phyloP scores from a whole-genome alignment of 495 filamentous ascomycete species.

The Pseudevernia furfuracea region DNA sequence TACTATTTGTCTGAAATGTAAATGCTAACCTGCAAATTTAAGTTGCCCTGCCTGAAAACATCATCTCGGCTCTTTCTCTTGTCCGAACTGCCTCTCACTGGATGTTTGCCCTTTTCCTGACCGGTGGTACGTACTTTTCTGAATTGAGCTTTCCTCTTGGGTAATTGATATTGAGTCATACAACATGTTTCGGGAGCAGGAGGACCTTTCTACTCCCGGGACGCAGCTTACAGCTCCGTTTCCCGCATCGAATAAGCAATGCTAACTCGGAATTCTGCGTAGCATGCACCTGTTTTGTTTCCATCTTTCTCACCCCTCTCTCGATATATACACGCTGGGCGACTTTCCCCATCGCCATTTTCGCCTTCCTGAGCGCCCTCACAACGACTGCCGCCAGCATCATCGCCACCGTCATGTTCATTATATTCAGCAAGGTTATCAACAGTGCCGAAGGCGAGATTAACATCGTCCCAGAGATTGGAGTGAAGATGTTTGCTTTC shows the following conservation, averaged over 20 bases:
- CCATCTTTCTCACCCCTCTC: slow-evolving; percentile 55
- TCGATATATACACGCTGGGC: slow-evolving; percentile 46
- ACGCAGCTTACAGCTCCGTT: too few relatives aligned
- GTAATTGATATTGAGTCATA: too few relatives aligned
- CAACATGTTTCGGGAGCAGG: too few relatives aligned
- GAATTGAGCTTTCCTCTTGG: too few relatives aligned
- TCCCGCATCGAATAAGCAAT: too few relatives aligned
- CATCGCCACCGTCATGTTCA: slow-evolving; percentile 72
- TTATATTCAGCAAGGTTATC: slow-evolving; percentile 69
- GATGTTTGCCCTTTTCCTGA: slow-evolving; percentile 87
- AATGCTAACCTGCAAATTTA: slow-evolving; percentile 20
- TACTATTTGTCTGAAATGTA: not conserved
- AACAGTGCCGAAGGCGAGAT: slow-evolving; percentile 50
- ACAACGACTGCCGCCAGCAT: slow-evolving; percentile 60
- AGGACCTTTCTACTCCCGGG: too few relatives aligned
- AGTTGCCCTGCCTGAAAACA: slow-evolving; percentile 70
- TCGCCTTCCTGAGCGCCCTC: slow-evolving; percentile 56
- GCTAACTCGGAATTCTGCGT: too few relatives aligned
- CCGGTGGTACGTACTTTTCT: slow-evolving; percentile 32
- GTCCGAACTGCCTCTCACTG: slow-evolving; percentile 71
- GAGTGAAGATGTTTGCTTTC: slow-evolving; percentile 71
- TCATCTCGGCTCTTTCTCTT: slow-evolving; percentile 63
- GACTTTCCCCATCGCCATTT: slow-evolving; percentile 47
- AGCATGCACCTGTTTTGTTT: slow-evolving; percentile 58
- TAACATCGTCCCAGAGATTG: slow-evolving; percentile 67